Conservation (phyloP, 768 basidiomycete genomes). For the Gyrodon lividus region DNA sequence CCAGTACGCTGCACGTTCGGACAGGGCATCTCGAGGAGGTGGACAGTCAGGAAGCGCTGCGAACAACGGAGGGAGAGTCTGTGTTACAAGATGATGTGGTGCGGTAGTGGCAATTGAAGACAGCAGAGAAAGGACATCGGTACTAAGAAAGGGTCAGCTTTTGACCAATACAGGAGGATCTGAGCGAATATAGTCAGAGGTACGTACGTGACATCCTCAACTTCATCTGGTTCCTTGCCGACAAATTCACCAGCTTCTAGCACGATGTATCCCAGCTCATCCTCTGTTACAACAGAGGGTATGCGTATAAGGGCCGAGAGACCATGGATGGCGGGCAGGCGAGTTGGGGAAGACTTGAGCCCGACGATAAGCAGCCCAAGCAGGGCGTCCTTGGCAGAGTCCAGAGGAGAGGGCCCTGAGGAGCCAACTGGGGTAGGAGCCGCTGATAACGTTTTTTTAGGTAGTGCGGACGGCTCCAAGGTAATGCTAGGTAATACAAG, state of each 20-base stretch:
- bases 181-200: not conserved
- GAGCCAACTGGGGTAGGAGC: slow-evolving; percentile 7
- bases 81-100: slow-evolving; percentile 64
- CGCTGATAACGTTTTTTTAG: slow-evolving; percentile 35
- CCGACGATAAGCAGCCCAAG: slow-evolving; percentile 63
- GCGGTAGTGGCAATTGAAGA: slow-evolving; percentile 55
- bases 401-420: slow-evolving; percentile 40
- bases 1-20: slow-evolving; percentile 64
- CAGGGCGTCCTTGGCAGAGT: slow-evolving; percentile 73
- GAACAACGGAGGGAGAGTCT: slow-evolving; percentile 82
- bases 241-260: slow-evolving; percentile 73
- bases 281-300: slow-evolving; percentile 56
- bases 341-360: slow-evolving; percentile 48
- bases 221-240: slow-evolving; percentile 43
- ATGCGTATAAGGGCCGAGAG: slow-evolving; percentile 68
- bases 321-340: slow-evolving; percentile 61
- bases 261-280: slow-evolving; percentile 79
- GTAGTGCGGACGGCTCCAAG: slow-evolving; percentile 1
- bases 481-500: slow-evolving; percentile 7
- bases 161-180: not conserved
- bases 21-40: slow-evolving; percentile 50
- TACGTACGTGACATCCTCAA: slow-evolving; percentile 51
- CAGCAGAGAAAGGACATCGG: slow-evolving; percentile 61
- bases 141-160: slow-evolving; percentile 37
- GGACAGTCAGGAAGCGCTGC: slow-evolving; percentile 66